Percentiles rank a stretch among this genome's conserved stretches.
These are phyloP conservation scores for Amanita molliuscula DNA, from an alignment of 768 basidiomycete genomes.

Conservation along the genomic window DNA sequence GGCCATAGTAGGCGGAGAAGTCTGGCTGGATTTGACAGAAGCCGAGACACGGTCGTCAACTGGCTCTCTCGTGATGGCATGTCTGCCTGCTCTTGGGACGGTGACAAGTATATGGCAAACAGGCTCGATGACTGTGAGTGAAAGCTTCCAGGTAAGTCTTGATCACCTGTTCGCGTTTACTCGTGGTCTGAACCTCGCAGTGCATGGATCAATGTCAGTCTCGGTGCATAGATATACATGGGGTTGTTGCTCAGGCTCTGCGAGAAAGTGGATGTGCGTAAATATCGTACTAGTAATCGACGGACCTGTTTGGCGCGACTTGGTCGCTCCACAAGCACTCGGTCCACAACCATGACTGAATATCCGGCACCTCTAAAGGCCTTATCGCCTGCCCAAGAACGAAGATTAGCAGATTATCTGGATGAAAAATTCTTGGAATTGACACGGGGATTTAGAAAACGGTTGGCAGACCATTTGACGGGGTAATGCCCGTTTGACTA, in stretches of 20 bases:
- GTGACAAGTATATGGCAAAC: slow-evolving; percentile 84
- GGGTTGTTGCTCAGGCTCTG: slow-evolving; percentile 63
- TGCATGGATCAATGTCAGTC: slow-evolving; percentile 62
- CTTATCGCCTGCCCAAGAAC: slow-evolving; percentile 48
- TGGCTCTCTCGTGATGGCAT: slow-evolving; percentile 69
- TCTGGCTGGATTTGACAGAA: slow-evolving; percentile 76
- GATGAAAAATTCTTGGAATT: slow-evolving; percentile 57
- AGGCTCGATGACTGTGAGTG: slow-evolving; percentile 47
- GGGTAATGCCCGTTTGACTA: slow-evolving; percentile 3
- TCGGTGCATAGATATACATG: slow-evolving; percentile 66
- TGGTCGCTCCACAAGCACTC: not conserved
- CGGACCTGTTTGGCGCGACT: not conserved
- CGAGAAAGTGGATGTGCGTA: slow-evolving; percentile 23
- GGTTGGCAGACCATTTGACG: slow-evolving; percentile 32
- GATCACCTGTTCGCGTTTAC: not conserved
- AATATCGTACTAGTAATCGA: not conserved
- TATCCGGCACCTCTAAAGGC: slow-evolving; percentile 11
- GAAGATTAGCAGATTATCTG: slow-evolving; percentile 50
- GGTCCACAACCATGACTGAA: not conserved
- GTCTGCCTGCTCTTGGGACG: slow-evolving; percentile 80
- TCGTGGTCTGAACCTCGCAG: slow-evolving; percentile 22
- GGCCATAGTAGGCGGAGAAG: slow-evolving; percentile 45
- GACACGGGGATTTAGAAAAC: slow-evolving; percentile 65
- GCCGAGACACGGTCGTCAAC: slow-evolving; percentile 48
- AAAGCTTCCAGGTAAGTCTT: slow-evolving; percentile 48